Conservation (phyloP, 2,329 filamentous ascomycete genomes). For the Bisporella sp. region DNA sequence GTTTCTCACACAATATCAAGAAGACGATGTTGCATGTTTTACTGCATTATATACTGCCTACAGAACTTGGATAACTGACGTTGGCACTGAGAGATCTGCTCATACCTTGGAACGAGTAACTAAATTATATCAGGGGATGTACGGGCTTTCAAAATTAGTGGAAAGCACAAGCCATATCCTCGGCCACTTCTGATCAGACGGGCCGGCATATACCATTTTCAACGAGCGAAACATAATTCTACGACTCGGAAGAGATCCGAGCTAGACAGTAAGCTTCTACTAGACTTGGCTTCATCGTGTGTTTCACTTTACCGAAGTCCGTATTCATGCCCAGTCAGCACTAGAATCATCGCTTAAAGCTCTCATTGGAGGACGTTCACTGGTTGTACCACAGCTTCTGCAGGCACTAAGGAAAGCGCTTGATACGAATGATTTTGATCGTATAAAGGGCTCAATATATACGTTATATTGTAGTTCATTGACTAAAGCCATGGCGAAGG, state of each 20-base stretch:
- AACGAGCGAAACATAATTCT: conserved; percentile 90
- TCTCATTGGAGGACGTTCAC: conserved; percentile 76
- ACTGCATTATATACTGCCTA: conserved; percentile 89
- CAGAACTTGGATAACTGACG: conserved; percentile 93
- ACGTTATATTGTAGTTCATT: conserved; percentile 84
- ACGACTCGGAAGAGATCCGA: conserved; percentile 80
- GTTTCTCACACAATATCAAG: conserved; percentile 77
- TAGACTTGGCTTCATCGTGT: conserved; percentile 84
- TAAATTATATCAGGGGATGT: conserved; percentile 82
- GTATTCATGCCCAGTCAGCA: conserved; percentile 86
- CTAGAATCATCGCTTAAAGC: conserved; percentile 91
- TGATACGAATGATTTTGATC: conserved; percentile 72
- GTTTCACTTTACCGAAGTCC: conserved; percentile 91
- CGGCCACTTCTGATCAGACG: conserved; percentile 86
- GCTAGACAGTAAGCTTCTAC: conserved; percentile 76
- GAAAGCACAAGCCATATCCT: conserved; percentile 85
- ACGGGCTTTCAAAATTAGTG: conserved; percentile 89
- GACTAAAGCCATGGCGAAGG: conserved; percentile 77
- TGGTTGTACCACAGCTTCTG: conserved; percentile 86
- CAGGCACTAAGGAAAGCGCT: conserved; percentile 72
- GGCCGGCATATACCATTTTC: conserved; percentile 89
- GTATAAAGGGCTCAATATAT: conserved; percentile 93
- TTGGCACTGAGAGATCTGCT: conserved; percentile 91
- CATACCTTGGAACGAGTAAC: conserved; percentile 86
- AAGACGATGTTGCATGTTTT: conserved; percentile 95